Percentiles rank a stretch among this genome's conserved stretches.
These are phyloP conservation scores for Teratosphaeriaceae sp. DNA, from an alignment of 2,329 filamentous ascomycete species.

Conservation along the genomic window DNA sequence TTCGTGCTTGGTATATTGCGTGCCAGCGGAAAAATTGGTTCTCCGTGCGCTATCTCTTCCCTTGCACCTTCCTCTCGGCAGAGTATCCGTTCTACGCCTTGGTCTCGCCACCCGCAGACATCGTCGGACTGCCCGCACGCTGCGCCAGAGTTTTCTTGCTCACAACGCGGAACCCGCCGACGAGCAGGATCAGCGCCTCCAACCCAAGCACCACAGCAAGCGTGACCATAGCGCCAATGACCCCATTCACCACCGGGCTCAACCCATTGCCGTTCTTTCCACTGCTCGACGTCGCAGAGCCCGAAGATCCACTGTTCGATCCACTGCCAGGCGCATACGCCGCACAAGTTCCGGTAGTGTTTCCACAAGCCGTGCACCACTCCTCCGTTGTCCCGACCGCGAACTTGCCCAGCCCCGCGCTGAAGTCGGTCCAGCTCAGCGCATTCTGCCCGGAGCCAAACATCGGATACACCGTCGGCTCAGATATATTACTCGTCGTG, in stretches of 20 bases:
- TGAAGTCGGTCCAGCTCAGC: conserved; percentile 65
- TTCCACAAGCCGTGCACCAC: conserved; percentile 74
- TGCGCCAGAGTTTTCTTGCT: conserved; percentile 44
- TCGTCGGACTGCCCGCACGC: neutral
- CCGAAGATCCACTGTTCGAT: conserved; percentile 20
- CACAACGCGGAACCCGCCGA: conserved; percentile 53
- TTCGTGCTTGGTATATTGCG: too few relatives aligned
- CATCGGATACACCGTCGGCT: conserved; percentile 51
- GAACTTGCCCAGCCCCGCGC: conserved; percentile 55
- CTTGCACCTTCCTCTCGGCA: too few relatives aligned
- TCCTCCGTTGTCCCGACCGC: conserved; percentile 56
- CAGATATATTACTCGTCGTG: conserved; percentile 40
- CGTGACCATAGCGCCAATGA: conserved; percentile 68
- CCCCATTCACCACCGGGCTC: conserved; percentile 67
- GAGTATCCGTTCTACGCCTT: too few relatives aligned
- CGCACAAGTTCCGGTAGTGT: conserved; percentile 61
- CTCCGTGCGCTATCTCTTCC: too few relatives aligned
- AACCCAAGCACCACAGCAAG: conserved; percentile 56
- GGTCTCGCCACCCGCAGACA: neutral
- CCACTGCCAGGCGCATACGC: conserved; percentile 31
- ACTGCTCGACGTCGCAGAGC: neutral
- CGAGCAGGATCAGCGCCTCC: conserved; percentile 46
- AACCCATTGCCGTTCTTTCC: conserved; percentile 41
- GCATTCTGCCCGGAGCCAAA: conserved; percentile 51
- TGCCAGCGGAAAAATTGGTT: too few relatives aligned